Evolutionary conservation across 2,329 filamentous ascomycete species (phyloP).

Genomic region (Drechslera avenae): DNA sequence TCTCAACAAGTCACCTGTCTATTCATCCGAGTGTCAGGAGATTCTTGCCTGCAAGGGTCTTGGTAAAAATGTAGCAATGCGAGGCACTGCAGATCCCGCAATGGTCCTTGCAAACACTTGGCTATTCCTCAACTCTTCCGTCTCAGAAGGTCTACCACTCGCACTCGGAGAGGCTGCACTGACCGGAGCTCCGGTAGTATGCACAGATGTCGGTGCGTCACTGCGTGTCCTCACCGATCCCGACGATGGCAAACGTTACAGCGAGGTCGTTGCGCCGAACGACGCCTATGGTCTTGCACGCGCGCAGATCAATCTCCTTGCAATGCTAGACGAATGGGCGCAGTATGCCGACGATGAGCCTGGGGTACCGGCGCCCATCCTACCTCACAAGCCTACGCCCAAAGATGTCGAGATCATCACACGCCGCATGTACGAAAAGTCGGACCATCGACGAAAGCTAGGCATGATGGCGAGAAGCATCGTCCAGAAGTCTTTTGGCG

Average conservation of each 20-base stretch:
- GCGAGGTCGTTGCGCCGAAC: slow-evolving; percentile 68
- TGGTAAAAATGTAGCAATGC: slow-evolving; percentile 56
- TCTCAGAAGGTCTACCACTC: slow-evolving; percentile 62
- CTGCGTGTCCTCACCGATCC: slow-evolving; percentile 62
- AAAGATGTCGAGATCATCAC: slow-evolving; percentile 61
- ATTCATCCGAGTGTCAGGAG: slow-evolving; percentile 64
- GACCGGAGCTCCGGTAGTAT: slow-evolving; percentile 61
- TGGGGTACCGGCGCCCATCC: slow-evolving; percentile 46
- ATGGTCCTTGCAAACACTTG: slow-evolving; percentile 52
- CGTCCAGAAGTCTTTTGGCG: slow-evolving; percentile 64
- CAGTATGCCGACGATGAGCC: slow-evolving; percentile 61
- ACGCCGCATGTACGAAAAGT: slow-evolving; percentile 65
- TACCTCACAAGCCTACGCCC: slow-evolving; percentile 56
- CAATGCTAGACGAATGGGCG: slow-evolving; percentile 66
- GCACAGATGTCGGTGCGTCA: slow-evolving; percentile 62
- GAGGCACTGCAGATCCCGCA: slow-evolving; percentile 61
- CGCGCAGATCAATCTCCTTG: slow-evolving; percentile 67
- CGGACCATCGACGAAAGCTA: slow-evolving; percentile 59
- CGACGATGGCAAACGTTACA: slow-evolving; percentile 56
- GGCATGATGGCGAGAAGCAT: slow-evolving; percentile 64
- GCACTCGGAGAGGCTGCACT: slow-evolving; percentile 64
- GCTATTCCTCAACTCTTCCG: slow-evolving; percentile 60
- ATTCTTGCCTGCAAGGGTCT: slow-evolving; percentile 63
- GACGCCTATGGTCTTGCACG: slow-evolving; percentile 64
- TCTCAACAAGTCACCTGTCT: slow-evolving; percentile 66